Conservation (phyloP, 108 stramenopile genomes). For the Chaetoceros tenuissimus region DNA sequence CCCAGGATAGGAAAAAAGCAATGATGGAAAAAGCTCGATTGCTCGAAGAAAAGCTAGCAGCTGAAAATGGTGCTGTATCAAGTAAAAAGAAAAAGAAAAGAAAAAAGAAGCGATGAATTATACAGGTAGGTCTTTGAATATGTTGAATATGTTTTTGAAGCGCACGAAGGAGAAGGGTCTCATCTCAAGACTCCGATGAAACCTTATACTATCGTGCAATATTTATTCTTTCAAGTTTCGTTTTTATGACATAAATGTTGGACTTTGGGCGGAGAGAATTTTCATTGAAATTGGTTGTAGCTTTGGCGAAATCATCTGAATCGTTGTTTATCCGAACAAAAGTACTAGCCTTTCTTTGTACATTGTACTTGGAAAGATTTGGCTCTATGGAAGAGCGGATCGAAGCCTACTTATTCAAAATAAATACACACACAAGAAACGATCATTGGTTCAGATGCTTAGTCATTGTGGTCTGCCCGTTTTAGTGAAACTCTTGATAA, state of each 20-base stretch:
- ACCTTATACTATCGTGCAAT: not conserved
- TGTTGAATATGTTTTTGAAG: not conserved
- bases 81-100: slow-evolving; percentile 19
- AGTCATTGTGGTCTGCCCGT: too few species aligned
- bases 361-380: not conserved
- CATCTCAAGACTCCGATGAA: not conserved
- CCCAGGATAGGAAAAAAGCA: slow-evolving; percentile 14
- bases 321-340: not conserved
- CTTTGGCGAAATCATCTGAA: not conserved
- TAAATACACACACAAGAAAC: too few species aligned
- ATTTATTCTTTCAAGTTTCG: too few species aligned
- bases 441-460: too few species aligned
- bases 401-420: not conserved
- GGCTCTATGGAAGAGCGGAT: not conserved
- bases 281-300: too few species aligned
- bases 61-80: not conserved
- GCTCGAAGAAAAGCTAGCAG: slow-evolving; percentile 9
- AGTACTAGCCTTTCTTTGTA: not conserved
- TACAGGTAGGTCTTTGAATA: not conserved
- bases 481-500: too few species aligned
- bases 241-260: too few species aligned
- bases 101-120: slow-evolving; percentile 19
- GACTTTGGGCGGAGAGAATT: too few species aligned
- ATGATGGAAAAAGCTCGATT: slow-evolving; percentile 22
- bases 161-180: not conserved